Evolutionary conservation across 495 filamentous ascomycete species (phyloP).

Genomic region (Neurospora sublineolata): DNA sequence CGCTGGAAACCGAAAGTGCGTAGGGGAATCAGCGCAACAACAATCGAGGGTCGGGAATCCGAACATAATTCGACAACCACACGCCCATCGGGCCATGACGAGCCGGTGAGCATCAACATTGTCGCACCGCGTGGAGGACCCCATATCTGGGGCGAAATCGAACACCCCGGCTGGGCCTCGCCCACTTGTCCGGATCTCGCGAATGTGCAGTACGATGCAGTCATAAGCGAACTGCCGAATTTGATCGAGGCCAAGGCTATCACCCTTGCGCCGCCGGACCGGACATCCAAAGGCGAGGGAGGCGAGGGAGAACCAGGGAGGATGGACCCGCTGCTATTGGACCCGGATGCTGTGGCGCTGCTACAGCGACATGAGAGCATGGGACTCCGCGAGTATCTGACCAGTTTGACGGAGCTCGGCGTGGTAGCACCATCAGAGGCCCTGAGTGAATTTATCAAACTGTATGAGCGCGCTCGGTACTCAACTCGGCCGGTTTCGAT

Average conservation of each 20-base stretch:
- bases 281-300: conserved; percentile 23
- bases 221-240: conserved; percentile 80
- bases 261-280: conserved; percentile 61
- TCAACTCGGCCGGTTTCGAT: conserved; percentile 47
- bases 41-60: conserved; percentile 1
- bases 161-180: conserved; percentile 83
- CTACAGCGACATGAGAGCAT: conserved; percentile 60
- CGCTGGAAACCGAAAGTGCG: neutral
- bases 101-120: conserved; percentile 4
- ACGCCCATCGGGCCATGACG: neutral
- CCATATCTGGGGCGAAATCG: conserved; percentile 61
- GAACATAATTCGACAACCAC: conserved; percentile 11
- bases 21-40: conserved; percentile 2
- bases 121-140: conserved; percentile 19
- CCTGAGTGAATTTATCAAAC: conserved; percentile 51
- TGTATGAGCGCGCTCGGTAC: conserved; percentile 81
- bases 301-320: neutral
- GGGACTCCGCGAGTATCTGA: conserved; percentile 73
- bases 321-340: conserved; percentile 25
- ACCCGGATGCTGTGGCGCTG: conserved; percentile 52
- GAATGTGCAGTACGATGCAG: conserved; percentile 64
- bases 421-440: conserved; percentile 49
- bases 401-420: conserved; percentile 52
- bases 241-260: conserved; percentile 89
- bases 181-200: conserved; percentile 62